These are phyloP conservation scores for Asterochloris erici DNA, from an alignment of 139 green algal species.

Conservation along the genomic window DNA sequence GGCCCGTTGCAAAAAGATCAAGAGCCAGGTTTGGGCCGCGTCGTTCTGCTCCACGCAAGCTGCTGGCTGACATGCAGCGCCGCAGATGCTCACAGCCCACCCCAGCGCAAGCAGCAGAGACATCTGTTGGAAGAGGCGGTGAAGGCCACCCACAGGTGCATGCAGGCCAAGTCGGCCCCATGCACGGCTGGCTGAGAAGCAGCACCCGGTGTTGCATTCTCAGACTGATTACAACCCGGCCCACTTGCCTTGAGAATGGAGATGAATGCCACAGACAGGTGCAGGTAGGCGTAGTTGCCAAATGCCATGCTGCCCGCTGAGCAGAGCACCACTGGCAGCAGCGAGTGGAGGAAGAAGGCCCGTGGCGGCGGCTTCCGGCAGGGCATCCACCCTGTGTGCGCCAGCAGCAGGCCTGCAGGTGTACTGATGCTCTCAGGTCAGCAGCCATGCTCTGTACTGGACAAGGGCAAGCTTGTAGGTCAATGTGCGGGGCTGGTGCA, in stretches of 20 bases:
- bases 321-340: constrained; percentile 43
- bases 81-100: no score
- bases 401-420: constrained; percentile 22
- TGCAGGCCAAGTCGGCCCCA: no score
- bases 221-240: constrained; percentile 32
- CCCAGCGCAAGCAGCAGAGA: no score
- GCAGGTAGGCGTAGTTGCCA: constrained; percentile 62
- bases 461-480: neutral
- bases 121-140: constrained; percentile 12
- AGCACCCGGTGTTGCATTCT: no score
- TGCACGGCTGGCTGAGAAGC: no score
- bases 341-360: constrained; percentile 14
- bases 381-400: constrained; percentile 23
- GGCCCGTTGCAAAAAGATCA: no score
- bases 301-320: constrained; percentile 46
- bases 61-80: no score
- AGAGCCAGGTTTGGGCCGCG: no score
- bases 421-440: neutral
- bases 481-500: neutral
- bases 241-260: constrained; percentile 52
- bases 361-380: constrained; percentile 19
- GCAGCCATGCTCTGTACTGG: neutral
- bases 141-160: constrained; percentile 50
- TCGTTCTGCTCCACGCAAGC: no score
- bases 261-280: constrained; percentile 69